phyloP scores from a whole-genome alignment of 2,329 filamentous ascomycete species.

The Incumbomyces lentus region DNA sequence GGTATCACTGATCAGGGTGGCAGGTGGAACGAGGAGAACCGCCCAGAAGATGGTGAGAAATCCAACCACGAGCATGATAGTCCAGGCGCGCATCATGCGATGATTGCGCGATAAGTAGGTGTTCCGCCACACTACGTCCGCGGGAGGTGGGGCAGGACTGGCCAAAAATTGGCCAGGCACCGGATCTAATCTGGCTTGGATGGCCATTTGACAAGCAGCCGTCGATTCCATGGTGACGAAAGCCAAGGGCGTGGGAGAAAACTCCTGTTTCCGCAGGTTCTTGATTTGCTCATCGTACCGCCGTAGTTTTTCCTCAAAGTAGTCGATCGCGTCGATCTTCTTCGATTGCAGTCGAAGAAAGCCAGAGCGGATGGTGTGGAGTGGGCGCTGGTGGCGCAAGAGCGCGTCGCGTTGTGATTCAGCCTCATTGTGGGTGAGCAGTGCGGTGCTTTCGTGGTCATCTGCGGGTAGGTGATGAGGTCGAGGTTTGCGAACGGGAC shows the following conservation, averaged over 20 bases:
- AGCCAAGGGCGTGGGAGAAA: slow-evolving; percentile 68
- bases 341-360: slow-evolving; percentile 60
- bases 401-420: slow-evolving; percentile 33
- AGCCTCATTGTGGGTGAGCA: slow-evolving; percentile 39
- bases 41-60: slow-evolving; percentile 84
- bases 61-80: slow-evolving; percentile 71
- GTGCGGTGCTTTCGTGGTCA: slow-evolving; percentile 50
- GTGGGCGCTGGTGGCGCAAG: slow-evolving; percentile 48
- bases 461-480: slow-evolving; percentile 38
- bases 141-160: slow-evolving; percentile 74
- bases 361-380: slow-evolving; percentile 67
- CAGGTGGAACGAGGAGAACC: slow-evolving; percentile 66
- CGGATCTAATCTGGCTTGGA: slow-evolving; percentile 87
- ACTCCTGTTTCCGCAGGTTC: slow-evolving; percentile 62
- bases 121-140: slow-evolving; percentile 91
- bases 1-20: slow-evolving; percentile 68
- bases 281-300: slow-evolving; percentile 65
- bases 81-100: slow-evolving; percentile 70
- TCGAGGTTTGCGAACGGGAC: slow-evolving; percentile 22
- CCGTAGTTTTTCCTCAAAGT: slow-evolving; percentile 79
- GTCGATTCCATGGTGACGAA: slow-evolving; percentile 98
- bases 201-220: slow-evolving; percentile 83
- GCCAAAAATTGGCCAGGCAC: slow-evolving; percentile 77
- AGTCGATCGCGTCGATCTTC: slow-evolving; percentile 82
- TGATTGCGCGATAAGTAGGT: slow-evolving; percentile 69